Evolutionary conservation across 1,284 basidiomycete genomes (phyloP).

Genomic region (Cutaneotrichosporon cavernicola): DNA sequence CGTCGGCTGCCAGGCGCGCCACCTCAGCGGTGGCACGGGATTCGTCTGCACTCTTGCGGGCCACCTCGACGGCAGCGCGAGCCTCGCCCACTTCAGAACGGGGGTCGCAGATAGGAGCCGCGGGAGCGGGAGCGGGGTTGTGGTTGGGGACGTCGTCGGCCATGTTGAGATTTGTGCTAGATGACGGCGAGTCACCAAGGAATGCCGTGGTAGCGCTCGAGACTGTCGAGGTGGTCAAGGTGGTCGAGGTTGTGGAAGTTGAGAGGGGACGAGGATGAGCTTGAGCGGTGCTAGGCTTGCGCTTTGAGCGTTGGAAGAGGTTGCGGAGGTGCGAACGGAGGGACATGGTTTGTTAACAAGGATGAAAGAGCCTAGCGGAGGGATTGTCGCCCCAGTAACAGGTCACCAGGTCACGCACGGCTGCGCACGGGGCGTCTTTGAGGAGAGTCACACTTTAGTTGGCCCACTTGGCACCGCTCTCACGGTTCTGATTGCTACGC

Average conservation of each 20-base stretch:
- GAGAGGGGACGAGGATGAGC: neutral
- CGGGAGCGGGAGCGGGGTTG: neutral
- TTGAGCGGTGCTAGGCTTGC: neutral
- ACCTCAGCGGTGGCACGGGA: neutral
- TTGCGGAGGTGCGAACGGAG: conserved; percentile 3
- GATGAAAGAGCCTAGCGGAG: neutral
- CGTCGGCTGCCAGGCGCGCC: neutral
- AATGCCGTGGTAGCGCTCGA: neutral
- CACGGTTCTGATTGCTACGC: neutral
- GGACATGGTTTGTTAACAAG: neutral
- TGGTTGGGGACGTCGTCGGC: neutral
- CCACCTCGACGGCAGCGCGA: neutral
- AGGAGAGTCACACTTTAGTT: neutral
- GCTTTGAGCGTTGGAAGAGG: neutral
- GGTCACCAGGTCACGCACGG: neutral
- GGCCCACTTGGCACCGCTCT: neutral
- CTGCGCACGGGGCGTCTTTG: neutral
- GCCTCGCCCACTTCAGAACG: neutral
- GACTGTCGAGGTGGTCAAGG: neutral
- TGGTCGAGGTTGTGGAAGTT: neutral
- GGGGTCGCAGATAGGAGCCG: neutral
- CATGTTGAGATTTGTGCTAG: neutral
- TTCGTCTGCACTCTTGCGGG: neutral
- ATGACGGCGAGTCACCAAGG: neutral
- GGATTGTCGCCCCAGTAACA: neutral